Evolutionary conservation across 225 moss, liverwort and hornwort species (phyloP), one percentile per base, ranked within the genome.

Genomic region (Physcomitrellopsis africana): DNA sequence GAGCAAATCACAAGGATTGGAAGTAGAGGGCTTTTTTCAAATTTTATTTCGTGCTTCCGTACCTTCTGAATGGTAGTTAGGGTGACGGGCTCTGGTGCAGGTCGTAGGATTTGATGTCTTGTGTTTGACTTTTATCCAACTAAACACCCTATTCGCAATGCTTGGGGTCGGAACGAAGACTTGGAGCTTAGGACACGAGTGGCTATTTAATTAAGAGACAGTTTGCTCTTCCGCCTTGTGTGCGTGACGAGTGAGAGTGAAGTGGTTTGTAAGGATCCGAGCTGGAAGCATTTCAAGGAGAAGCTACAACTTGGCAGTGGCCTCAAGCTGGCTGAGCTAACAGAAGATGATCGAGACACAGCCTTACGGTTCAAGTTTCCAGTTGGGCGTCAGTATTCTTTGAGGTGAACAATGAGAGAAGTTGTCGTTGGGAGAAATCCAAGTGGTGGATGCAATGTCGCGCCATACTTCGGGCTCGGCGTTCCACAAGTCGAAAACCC

Each of bases 381-480:
- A 45, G 58, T 52, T 47, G 70, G 18, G 24, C 51, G 62, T 8
- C 22, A 41, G 41, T 16, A 16, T 5, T 47, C 54, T 1, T 46
- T 55, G 63, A 69, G 75, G 63, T 53, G 74, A n/a, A 80, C 69
- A 11, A 80, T 75, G 80, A 69, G 47, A 69, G 54, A 54, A 37
- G 68, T 57, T 53, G 53, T 62, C 45, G 45, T 48, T 68, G 62
- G 68, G 17, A 27, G 43, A 73, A 66, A 26, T 66, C 62, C 49
- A 44, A 54, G 70, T 64, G 61, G 77, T 70, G 37, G 65, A 74
- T 65, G 84, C 72, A 89, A 79, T 79, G 79, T 79, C 79, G 57
- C 79, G 79, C 42, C 72, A 79, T 70, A 26, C 37, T 37, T 79
- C 79, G 65, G 79, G 65, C 47, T 79, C 79, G 37, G 65, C 57